Percentiles rank a stretch among this genome's conserved stretches.
Evolutionary conservation across 1,284 basidiomycete genomes (phyloP).

Genomic region (Volvariella volvacea): DNA sequence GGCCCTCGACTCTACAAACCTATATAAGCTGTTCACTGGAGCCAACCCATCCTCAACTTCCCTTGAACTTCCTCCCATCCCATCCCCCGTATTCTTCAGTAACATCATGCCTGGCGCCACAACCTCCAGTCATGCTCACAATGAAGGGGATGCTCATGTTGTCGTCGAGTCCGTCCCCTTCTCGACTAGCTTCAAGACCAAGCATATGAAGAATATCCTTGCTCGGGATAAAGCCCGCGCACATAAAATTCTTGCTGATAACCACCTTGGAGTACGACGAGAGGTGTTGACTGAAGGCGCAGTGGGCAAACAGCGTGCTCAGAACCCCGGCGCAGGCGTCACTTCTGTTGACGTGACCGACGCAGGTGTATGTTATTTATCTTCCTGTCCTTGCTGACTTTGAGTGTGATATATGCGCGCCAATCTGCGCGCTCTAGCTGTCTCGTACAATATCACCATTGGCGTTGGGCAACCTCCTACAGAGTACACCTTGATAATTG

Average conservation of each 20-base stretch:
- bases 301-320: no score
- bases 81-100: no score
- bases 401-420: constrained; percentile 13
- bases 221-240: constrained; percentile 47
- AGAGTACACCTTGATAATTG: constrained; percentile 46
- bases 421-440: constrained; percentile 28
- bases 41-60: no score
- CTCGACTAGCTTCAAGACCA: constrained; percentile 26
- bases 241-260: constrained; percentile 41
- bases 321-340: constrained; percentile 9
- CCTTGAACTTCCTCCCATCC: no score
- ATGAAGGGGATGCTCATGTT: no score
- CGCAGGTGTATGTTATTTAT: constrained; percentile 27
- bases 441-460: constrained; percentile 46
- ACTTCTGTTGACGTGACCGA: constrained; percentile 47
- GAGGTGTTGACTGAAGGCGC: constrained; percentile 14
- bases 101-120: no score
- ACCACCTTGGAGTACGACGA: constrained; percentile 21
- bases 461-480: constrained; percentile 57
- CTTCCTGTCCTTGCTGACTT: constrained; percentile 3
- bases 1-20: no score
- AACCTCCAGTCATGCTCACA: no score
- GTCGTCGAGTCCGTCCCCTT: constrained; percentile 29
- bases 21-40: no score
- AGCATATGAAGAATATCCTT: constrained; percentile 36